Evolutionary conservation across 257 asterid genomes (phyloP).

Genomic region (Catharanthus roseus): DNA sequence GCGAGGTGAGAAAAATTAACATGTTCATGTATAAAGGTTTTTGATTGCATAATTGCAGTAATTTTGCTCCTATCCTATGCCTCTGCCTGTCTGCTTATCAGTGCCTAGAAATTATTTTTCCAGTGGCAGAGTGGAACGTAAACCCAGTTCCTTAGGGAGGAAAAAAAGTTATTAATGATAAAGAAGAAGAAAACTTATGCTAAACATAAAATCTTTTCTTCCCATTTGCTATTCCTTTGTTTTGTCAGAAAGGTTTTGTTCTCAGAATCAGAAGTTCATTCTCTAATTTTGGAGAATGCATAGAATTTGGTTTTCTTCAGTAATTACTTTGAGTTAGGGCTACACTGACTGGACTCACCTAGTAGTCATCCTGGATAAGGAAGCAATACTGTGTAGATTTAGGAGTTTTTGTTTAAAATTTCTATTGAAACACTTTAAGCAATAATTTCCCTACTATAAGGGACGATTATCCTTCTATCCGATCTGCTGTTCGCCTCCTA

Average conservation of each 20-base stretch:
- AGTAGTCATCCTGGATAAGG: neutral
- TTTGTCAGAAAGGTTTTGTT: neutral
- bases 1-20: conserved; percentile 38
- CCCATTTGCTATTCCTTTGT: neutral
- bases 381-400: too few species aligned
- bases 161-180: neutral
- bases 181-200: neutral
- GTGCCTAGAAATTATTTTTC: neutral
- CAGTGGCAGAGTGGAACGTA: neutral
- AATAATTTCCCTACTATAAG: neutral
- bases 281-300: neutral
- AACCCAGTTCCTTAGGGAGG: neutral
- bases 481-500: neutral
- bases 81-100: neutral
- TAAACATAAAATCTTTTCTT: neutral
- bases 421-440: too few species aligned
- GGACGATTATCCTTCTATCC: neutral
- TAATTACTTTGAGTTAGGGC: neutral
- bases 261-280: neutral
- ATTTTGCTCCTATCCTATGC: too few species aligned
- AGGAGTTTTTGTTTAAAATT: too few species aligned
- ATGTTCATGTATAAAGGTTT: neutral
- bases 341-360: neutral
- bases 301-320: neutral
- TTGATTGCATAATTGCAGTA: too few species aligned